A percentile compares a stretch with the other conserved stretches of the same genome.
Conservation (phyloP, 2,329 filamentous ascomycete species). For the Scedosporium minutisporum region DNA sequence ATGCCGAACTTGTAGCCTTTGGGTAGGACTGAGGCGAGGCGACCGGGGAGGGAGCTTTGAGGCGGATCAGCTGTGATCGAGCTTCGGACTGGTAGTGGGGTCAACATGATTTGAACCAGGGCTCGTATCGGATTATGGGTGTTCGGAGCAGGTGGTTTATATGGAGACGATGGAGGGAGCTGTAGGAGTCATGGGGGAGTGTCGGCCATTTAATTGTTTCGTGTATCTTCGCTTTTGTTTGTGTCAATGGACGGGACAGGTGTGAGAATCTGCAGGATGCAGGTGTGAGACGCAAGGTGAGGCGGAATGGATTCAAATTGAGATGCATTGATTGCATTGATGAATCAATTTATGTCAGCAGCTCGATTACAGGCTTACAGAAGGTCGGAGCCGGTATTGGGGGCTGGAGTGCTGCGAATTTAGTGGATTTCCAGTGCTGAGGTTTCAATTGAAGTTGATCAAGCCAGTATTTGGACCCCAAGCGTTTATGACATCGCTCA, state of each 20-base stretch:
- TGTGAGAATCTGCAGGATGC: not conserved
- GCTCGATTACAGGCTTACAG: too few species aligned
- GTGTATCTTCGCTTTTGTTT: not conserved
- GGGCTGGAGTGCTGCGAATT: too few species aligned
- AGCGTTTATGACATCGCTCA: too few species aligned
- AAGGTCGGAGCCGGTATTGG: too few species aligned
- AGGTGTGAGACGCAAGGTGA: not conserved
- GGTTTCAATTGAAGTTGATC: too few species aligned
- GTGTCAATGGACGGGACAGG: not conserved
- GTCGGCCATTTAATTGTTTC: not conserved
- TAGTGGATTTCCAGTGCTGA: too few species aligned
- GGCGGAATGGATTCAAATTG: too few species aligned
- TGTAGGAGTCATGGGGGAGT: not conserved
- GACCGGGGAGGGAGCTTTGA: not conserved
- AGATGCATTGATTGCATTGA: not conserved
- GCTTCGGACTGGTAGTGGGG: not conserved
- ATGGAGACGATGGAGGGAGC: not conserved
- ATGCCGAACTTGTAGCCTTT: constrained; percentile 52
- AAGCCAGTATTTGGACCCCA: too few species aligned
- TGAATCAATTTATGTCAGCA: not conserved
- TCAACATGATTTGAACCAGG: not conserved
- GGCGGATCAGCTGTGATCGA: not conserved
- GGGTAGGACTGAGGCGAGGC: constrained; percentile 41
- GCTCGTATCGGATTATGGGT: not conserved
- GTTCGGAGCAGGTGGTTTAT: not conserved